Evolutionary conservation across 1,284 basidiomycete genomes (phyloP).

Genomic region (Sporisorium sorghi): DNA sequence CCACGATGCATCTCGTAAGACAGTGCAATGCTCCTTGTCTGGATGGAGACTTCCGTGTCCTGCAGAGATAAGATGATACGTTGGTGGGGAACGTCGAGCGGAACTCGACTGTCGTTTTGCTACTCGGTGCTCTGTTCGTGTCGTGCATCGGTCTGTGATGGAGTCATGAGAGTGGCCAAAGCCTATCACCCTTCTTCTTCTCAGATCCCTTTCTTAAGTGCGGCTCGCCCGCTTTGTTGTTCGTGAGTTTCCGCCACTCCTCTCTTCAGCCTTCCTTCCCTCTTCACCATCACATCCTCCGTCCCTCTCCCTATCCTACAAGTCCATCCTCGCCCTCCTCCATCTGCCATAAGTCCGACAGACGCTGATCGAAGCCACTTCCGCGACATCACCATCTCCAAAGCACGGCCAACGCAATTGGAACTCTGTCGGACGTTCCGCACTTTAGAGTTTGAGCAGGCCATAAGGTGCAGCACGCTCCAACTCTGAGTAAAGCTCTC

Average conservation of each 20-base stretch:
- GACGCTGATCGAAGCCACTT: neutral
- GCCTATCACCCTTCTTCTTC: slow-evolving; percentile 1
- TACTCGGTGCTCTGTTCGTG: neutral
- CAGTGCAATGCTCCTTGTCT: neutral
- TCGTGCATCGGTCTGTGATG: neutral
- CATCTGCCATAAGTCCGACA: neutral
- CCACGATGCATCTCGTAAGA: slow-evolving; percentile 4
- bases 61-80: neutral
- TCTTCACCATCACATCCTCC: slow-evolving; percentile 8
- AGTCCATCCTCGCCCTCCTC: neutral
- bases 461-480: neutral
- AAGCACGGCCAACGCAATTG: neutral
- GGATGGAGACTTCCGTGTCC: neutral
- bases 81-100: neutral
- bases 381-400: slow-evolving; percentile 1
- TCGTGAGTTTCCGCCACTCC: neutral
- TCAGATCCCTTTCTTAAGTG: neutral
- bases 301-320: neutral
- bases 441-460: neutral
- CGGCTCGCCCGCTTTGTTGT: too few relatives aligned
- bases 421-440: neutral
- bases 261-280: neutral
- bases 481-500: neutral
- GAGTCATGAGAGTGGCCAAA: slow-evolving; percentile 5
- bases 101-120: neutral